Conservation (phyloP, 1,284 basidiomycete species). For the Butyriboletus regius region DNA sequence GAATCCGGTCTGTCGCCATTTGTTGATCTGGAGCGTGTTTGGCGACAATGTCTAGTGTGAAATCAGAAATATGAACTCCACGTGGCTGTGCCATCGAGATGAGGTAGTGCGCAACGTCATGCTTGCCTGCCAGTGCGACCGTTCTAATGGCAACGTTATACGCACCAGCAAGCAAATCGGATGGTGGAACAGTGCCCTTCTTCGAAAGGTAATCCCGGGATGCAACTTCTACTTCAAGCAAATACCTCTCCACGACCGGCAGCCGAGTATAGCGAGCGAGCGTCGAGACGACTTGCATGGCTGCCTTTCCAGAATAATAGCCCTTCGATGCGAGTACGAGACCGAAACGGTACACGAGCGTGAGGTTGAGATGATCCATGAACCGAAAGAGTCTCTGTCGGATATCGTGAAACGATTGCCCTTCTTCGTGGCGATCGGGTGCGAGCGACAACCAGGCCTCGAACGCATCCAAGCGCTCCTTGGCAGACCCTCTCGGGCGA, state of each 20-base stretch:
- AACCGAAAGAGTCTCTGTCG: constrained; percentile 22
- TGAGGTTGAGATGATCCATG: constrained; percentile 27
- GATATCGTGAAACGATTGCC: constrained; percentile 21
- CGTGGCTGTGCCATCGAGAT: constrained; percentile 17
- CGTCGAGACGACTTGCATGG: constrained; percentile 19
- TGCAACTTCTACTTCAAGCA: constrained; percentile 16
- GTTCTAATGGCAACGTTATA: constrained; percentile 25
- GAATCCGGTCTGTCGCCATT: constrained; percentile 12
- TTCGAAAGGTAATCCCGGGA: constrained; percentile 8
- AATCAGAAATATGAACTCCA: constrained; percentile 16
- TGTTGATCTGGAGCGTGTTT: constrained; percentile 15
- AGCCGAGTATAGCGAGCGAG: constrained; percentile 23
- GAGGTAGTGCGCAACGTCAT: constrained; percentile 17
- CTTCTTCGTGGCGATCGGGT: constrained; percentile 18
- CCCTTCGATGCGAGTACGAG: constrained; percentile 27
- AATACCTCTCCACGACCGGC: constrained; percentile 19
- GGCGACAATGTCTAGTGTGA: constrained; percentile 23
- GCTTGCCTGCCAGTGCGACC: constrained; percentile 16
- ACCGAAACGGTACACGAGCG: constrained; percentile 25
- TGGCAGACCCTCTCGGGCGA: constrained; percentile 1
- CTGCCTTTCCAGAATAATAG: constrained; percentile 13
- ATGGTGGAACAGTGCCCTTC: background rate
- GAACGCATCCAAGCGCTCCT: constrained; percentile 18
- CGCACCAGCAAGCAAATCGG: constrained; percentile 6
- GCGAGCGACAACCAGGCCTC: constrained; percentile 25